phyloP scores from a whole-genome alignment of 768 basidiomycete genomes.

The Cantharellus anzutake region DNA sequence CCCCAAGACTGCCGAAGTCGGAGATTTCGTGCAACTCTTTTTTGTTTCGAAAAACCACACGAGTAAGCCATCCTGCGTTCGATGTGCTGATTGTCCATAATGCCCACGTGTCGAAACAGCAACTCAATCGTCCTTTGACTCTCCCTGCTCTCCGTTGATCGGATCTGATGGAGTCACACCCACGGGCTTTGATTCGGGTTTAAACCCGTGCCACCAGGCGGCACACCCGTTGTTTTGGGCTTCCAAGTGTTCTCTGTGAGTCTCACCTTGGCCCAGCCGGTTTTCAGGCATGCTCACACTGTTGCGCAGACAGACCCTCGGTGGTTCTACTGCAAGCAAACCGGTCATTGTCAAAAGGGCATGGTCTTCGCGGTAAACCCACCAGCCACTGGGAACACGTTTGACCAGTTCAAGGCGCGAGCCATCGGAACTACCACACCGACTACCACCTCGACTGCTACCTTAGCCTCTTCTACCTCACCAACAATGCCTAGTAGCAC shows the following conservation, averaged over 20 bases:
- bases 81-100: conserved; percentile 17
- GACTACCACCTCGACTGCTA: neutral
- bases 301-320: conserved; percentile 4
- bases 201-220: neutral
- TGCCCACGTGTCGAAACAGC: conserved; percentile 2
- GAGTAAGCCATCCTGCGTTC: neutral
- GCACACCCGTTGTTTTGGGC: neutral
- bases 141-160: conserved; percentile 19
- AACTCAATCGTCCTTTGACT: conserved; percentile 1
- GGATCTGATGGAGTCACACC: conserved; percentile 17
- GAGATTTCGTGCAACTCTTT: conserved; percentile 2
- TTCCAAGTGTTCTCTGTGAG: neutral
- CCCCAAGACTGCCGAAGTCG: conserved; percentile 1
- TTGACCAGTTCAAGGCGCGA: neutral
- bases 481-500: neutral
- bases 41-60: conserved; percentile 3
- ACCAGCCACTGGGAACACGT: conserved; percentile 6
- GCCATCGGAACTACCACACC: neutral
- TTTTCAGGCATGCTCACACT: neutral
- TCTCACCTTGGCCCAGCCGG: neutral
- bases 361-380: conserved; percentile 11
- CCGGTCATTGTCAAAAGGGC: conserved; percentile 7
- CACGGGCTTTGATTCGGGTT: conserved; percentile 39
- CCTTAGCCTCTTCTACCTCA: conserved; percentile 3
- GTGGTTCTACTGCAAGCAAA: conserved; percentile 9